phyloP scores from a whole-genome alignment of 768 basidiomycete species.

The Trichaptum fuscoviolaceum region DNA sequence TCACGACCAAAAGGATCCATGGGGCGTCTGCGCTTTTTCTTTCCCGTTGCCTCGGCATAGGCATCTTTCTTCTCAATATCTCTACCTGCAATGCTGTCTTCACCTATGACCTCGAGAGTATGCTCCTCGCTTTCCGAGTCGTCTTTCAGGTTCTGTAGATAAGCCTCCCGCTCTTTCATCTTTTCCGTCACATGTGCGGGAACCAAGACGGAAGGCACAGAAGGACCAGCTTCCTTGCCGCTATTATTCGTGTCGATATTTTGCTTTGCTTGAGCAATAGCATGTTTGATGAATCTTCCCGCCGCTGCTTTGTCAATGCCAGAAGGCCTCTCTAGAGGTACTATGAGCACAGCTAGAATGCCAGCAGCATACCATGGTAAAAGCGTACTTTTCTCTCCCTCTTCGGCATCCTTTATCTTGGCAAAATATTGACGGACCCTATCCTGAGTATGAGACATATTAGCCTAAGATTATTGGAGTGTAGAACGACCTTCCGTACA shows the following conservation, averaged over 20 bases:
- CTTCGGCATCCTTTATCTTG: conserved; percentile 74
- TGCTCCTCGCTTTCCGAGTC: conserved; percentile 37
- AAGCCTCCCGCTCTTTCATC: conserved; percentile 65
- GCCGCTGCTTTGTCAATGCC: conserved; percentile 78
- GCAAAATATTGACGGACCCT: conserved; percentile 77
- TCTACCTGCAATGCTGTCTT: conserved; percentile 33
- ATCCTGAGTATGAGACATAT: conserved; percentile 37
- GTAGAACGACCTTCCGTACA: conserved; percentile 24
- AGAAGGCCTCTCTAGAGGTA: conserved; percentile 27
- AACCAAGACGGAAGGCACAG: conserved; percentile 3
- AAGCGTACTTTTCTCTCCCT: conserved; percentile 50
- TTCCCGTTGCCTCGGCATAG: conserved; percentile 10
- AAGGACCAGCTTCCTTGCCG: conserved; percentile 13
- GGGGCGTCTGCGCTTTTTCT: conserved; percentile 45
- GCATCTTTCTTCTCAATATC: conserved; percentile 20
- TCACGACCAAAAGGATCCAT: conserved; percentile 50
- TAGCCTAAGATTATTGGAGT: neutral
- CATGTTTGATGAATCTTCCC: conserved; percentile 77
- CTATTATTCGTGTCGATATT: conserved; percentile 5
- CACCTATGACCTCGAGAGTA: conserved; percentile 32
- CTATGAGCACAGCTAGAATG: neutral
- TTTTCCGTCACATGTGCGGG: conserved; percentile 51
- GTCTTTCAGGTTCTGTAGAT: conserved; percentile 51
- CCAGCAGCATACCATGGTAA: conserved; percentile 1
- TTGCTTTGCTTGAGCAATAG: conserved; percentile 59